phyloP scores from a whole-genome alignment of 2,329 filamentous ascomycete genomes.

The Fusarium humuli region DNA sequence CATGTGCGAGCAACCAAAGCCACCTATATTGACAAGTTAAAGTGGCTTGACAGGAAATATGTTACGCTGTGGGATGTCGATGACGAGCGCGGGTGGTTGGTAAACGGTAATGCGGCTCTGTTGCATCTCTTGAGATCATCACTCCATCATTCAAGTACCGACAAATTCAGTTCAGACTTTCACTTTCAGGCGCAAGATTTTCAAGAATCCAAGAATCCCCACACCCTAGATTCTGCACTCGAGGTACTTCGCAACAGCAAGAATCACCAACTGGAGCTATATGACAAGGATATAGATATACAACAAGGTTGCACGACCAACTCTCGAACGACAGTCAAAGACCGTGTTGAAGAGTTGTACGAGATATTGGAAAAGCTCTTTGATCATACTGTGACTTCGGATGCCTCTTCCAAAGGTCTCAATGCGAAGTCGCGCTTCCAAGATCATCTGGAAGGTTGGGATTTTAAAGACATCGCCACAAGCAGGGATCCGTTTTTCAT shows the following conservation, averaged over 20 bases:
- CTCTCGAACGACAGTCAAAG: background rate
- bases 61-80: background rate
- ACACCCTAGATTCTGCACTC: accelerated
- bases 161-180: background rate
- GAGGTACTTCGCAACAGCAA: background rate
- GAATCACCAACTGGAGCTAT: background rate
- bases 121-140: background rate
- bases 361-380: background rate
- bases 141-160: background rate
- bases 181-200: accelerated
- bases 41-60: background rate
- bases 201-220: background rate
- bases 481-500: background rate
- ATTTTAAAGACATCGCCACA: background rate
- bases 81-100: background rate
- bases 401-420: accelerated
- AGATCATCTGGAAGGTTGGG: background rate
- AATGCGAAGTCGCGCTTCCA: background rate
- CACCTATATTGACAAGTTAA: background rate
- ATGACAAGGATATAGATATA: background rate
- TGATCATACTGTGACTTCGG: background rate
- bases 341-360: background rate
- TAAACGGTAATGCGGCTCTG: background rate
- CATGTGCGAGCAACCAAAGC: background rate
- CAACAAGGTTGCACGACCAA: accelerated